These are phyloP conservation scores for Chimonanthus salicifolius DNA, from an alignment of 164 flowering plant genomes.

Conservation along the genomic window DNA sequence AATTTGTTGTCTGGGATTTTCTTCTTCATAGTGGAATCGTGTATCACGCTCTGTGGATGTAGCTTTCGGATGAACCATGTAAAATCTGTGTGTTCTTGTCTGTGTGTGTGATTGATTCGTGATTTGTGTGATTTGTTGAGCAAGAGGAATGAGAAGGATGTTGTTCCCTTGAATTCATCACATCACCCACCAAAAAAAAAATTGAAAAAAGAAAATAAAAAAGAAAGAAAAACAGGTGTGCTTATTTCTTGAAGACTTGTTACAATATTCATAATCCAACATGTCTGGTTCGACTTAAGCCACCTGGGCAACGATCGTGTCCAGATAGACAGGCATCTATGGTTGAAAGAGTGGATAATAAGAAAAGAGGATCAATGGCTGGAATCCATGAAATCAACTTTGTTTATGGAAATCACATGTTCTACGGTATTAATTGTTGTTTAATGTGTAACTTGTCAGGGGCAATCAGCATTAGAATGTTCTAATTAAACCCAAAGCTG, in stretches of 20 bases:
- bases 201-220: too few relatives aligned
- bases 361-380: neutral
- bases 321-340: neutral
- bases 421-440: neutral
- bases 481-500: neutral
- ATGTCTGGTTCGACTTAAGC: slow-evolving; percentile 1
- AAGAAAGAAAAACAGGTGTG: neutral
- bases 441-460: neutral
- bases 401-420: neutral
- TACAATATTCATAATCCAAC: neutral
- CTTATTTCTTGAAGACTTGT: neutral
- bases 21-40: too few relatives aligned
- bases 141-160: too few relatives aligned
- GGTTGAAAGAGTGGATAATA: neutral
- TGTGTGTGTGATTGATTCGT: too few relatives aligned
- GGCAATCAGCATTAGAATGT: neutral
- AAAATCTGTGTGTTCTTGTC: too few relatives aligned
- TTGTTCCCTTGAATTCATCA: too few relatives aligned
- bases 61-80: too few relatives aligned
- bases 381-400: neutral
- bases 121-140: too few relatives aligned
- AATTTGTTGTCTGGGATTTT: too few relatives aligned
- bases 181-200: too few relatives aligned
- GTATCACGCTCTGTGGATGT: too few relatives aligned
- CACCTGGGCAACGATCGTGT: neutral